Percentiles rank a stretch among this genome's conserved stretches.
phyloP scores from a whole-genome alignment of 2,329 filamentous ascomycete genomes.

The Diatrype stigma region DNA sequence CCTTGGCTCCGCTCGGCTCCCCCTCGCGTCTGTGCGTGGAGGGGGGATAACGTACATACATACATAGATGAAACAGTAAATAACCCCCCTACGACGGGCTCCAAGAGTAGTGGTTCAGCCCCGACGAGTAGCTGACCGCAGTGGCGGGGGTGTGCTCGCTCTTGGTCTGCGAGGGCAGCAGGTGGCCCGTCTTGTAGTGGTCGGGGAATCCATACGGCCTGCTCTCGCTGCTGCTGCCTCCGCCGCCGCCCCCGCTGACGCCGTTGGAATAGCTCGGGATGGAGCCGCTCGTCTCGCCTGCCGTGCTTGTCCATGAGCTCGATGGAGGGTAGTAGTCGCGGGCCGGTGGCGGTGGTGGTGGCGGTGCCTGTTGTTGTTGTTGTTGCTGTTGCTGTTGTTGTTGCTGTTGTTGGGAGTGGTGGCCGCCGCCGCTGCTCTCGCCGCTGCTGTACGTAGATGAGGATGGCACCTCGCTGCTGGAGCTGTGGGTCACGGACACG shows the following conservation, averaged over 20 bases:
- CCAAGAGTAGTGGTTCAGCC: slow-evolving; percentile 56
- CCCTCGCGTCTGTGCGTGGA: too few species aligned
- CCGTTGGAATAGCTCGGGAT: slow-evolving; percentile 38
- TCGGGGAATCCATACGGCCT: slow-evolving; percentile 48
- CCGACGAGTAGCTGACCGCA: slow-evolving; percentile 43
- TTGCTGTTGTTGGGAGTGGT: not conserved
- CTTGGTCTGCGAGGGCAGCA: slow-evolving; percentile 27
- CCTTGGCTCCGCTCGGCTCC: too few species aligned
- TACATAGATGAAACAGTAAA: too few species aligned
- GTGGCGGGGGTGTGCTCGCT: slow-evolving; percentile 34
- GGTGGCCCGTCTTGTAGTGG: slow-evolving; percentile 40
- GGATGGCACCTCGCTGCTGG: slow-evolving; percentile 30
- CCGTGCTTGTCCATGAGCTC: slow-evolving; percentile 48
- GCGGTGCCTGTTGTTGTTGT: slow-evolving; percentile 16
- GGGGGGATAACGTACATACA: too few species aligned
- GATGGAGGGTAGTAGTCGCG: slow-evolving; percentile 53
- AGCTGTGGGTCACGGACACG: slow-evolving; percentile 29
- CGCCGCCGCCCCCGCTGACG: slow-evolving; percentile 29
- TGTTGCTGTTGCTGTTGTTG: slow-evolving; percentile 1
- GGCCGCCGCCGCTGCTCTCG: slow-evolving; percentile 9
- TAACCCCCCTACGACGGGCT: slow-evolving; percentile 36
- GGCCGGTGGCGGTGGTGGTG: slow-evolving; percentile 26
- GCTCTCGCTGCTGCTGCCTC: slow-evolving; percentile 34
- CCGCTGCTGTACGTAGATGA: slow-evolving; percentile 26
- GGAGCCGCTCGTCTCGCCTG: slow-evolving; percentile 40